Evolutionary conservation across 768 basidiomycete genomes (phyloP).

Genomic region (Agrocybe pediades): DNA sequence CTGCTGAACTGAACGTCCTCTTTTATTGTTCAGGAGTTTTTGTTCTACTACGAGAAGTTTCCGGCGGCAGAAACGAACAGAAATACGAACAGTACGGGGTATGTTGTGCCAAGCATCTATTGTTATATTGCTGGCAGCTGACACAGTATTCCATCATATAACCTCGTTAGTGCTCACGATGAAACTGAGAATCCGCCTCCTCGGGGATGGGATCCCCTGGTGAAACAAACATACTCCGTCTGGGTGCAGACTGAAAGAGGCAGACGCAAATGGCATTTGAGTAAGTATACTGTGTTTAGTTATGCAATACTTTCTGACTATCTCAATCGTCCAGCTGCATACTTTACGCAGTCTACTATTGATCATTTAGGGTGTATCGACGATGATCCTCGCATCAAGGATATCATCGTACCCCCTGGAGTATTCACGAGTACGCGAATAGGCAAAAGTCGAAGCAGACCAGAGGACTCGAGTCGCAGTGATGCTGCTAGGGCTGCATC

Average conservation of each 20-base stretch:
- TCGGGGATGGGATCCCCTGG: conserved; percentile 66
- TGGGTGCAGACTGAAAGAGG: conserved; percentile 69
- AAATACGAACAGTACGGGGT: conserved; percentile 47
- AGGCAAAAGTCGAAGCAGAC: conserved; percentile 48
- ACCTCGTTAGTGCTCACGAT: conserved; percentile 30
- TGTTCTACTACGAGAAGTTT: conserved; percentile 84
- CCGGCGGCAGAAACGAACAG: conserved; percentile 46
- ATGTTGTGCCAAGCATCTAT: conserved; percentile 13
- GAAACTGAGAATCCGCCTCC: conserved; percentile 59
- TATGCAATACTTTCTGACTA: background rate
- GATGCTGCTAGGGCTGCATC: conserved; percentile 29
- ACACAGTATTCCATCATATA: conserved; percentile 12
- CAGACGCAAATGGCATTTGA: conserved; percentile 80
- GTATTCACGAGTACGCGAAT: conserved; percentile 70
- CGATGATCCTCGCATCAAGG: conserved; percentile 57
- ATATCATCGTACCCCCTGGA: conserved; percentile 66
- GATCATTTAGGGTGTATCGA: conserved; percentile 74
- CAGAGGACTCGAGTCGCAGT: conserved; percentile 36
- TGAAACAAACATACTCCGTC: conserved; percentile 86
- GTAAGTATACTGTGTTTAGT: conserved; percentile 39
- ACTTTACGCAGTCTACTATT: conserved; percentile 78
- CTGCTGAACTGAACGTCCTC: conserved; percentile 5
- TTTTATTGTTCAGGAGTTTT: conserved; percentile 64
- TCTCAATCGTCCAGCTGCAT: conserved; percentile 56
- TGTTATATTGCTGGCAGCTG: conserved; percentile 7